phyloP scores from a whole-genome alignment of 768 basidiomycete species.

The Gymnopilus junonius region DNA sequence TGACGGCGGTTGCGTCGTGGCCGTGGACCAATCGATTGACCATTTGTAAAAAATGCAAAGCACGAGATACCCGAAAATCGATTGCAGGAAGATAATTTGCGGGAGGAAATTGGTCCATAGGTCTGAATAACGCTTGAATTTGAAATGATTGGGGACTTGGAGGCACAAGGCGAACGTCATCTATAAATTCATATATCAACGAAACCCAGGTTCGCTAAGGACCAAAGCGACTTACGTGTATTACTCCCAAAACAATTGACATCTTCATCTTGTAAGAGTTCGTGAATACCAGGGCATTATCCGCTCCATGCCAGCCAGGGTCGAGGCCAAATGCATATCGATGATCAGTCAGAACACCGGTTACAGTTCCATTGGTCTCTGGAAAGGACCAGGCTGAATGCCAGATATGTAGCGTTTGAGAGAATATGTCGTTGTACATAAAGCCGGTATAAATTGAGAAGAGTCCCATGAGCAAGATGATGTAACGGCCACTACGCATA shows the following conservation, averaged over 20 bases:
- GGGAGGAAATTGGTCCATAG: conserved; percentile 97
- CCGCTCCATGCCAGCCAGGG: conserved; percentile 92
- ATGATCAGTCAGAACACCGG: conserved; percentile 61
- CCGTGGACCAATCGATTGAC: conserved; percentile 87
- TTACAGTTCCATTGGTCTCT: conserved; percentile 45
- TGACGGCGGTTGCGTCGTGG: conserved; percentile 77
- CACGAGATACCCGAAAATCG: conserved; percentile 96
- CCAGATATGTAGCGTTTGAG: conserved; percentile 87
- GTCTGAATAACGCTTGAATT: conserved; percentile 85
- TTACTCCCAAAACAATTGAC: conserved; percentile 94
- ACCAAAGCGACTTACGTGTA: conserved; percentile 68
- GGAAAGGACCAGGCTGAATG: conserved; percentile 88
- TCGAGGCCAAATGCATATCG: conserved; percentile 96
- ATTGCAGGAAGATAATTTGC: conserved; percentile 96
- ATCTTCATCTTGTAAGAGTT: conserved; percentile 99
- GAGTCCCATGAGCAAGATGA: conserved; percentile 96
- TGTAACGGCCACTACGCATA: conserved; percentile 85
- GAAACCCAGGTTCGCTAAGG: background rate
- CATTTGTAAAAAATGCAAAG: conserved; percentile 97
- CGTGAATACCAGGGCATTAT: conserved; percentile 90
- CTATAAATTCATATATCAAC: conserved; percentile 43
- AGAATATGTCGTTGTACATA: conserved; percentile 99
- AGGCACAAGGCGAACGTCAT: conserved; percentile 99
- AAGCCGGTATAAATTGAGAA: conserved; percentile 97
- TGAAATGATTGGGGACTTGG: conserved; percentile 94